phyloP scores from a whole-genome alignment of 352 stramenopile genomes.

The Chrysophaeum taylorii region DNA sequence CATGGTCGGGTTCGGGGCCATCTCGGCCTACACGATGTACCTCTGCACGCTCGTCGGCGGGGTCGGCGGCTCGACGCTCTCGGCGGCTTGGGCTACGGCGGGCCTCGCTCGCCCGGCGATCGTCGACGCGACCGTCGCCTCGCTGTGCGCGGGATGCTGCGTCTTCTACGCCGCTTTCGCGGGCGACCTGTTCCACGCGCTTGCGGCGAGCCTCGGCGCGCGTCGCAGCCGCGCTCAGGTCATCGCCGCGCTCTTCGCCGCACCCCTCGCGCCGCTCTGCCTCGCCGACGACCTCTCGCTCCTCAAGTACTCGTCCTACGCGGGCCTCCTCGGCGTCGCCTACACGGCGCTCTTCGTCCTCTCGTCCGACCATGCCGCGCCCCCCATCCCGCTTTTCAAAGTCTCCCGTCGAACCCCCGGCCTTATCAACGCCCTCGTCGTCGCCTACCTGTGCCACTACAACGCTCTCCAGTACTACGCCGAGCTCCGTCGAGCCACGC shows the following conservation, averaged over 20 bases:
- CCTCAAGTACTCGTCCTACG: slow-evolving; percentile 13
- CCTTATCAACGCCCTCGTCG: slow-evolving; percentile 10
- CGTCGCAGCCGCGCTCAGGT: not conserved
- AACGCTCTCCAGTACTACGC: slow-evolving; percentile 39
- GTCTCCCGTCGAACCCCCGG: not conserved
- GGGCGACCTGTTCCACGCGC: slow-evolving; percentile 17
- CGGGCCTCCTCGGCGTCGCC: not conserved
- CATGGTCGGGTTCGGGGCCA: not conserved
- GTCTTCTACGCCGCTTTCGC: slow-evolving; percentile 24
- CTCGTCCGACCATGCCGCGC: not conserved
- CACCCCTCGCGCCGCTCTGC: not conserved
- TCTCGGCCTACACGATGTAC: not conserved
- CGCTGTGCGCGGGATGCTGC: slow-evolving; percentile 20
- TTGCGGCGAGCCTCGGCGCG: not conserved
- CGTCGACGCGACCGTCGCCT: not conserved
- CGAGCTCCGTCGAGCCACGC: slow-evolving; percentile 19
- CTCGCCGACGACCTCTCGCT: slow-evolving; percentile 9
- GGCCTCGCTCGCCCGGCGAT: not conserved
- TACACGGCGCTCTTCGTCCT: not conserved
- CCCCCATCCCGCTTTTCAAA: not conserved
- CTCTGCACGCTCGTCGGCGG: not conserved
- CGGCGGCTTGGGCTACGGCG: not conserved
- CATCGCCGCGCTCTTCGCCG: not conserved
- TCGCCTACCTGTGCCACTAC: slow-evolving; percentile 32
- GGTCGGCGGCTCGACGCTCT: not conserved